Evolutionary conservation across 2,329 filamentous ascomycete species (phyloP).

Genomic region (Neonectria hederae): DNA sequence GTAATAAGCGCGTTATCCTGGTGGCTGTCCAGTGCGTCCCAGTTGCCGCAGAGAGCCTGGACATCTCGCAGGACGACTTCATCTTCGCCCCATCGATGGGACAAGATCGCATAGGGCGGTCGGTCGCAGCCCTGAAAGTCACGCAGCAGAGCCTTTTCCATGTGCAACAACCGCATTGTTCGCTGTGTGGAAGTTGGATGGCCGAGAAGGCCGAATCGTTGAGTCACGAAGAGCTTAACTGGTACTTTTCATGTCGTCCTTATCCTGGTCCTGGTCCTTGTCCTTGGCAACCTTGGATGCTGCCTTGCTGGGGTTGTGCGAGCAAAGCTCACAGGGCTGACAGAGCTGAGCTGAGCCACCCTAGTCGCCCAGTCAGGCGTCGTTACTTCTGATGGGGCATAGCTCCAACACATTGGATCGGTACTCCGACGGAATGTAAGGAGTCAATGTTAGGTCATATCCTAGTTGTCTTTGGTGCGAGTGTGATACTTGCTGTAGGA

Average conservation of each 20-base stretch:
- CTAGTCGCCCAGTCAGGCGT: not conserved
- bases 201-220: not conserved
- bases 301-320: not conserved
- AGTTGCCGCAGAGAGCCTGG: not conserved
- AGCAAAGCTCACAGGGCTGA: not conserved
- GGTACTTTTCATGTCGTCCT: not conserved
- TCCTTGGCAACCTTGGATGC: too few relatives aligned
- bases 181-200: not conserved
- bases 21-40: not conserved
- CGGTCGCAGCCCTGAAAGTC: not conserved
- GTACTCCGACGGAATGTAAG: not conserved
- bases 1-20: not conserved
- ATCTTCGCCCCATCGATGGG: constrained; percentile 16
- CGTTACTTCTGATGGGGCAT: not conserved
- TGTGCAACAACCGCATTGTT: not conserved
- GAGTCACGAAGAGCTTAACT: not conserved
- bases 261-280: not conserved
- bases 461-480: not conserved
- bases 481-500: not conserved
- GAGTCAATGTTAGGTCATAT: not conserved
- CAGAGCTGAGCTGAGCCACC: not conserved
- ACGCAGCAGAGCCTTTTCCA: not conserved
- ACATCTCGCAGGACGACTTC: constrained; percentile 10
- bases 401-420: not conserved
- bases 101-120: constrained; percentile 14